phyloP scores from a whole-genome alignment of 768 basidiomycete genomes.

The Suillus tomentosus region DNA sequence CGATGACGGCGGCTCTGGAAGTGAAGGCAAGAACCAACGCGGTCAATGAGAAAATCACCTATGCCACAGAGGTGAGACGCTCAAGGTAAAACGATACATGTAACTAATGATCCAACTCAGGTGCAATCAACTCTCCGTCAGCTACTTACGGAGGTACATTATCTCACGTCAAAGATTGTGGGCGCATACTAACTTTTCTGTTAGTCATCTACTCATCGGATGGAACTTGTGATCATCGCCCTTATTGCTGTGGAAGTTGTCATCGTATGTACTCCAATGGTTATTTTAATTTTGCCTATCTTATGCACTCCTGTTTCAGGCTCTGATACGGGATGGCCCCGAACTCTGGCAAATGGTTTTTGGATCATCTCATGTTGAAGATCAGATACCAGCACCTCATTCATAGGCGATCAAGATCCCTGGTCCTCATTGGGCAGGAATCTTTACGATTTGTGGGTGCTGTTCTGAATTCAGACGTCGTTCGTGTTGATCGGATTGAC shows the following conservation, averaged over 20 bases:
- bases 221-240: constrained; percentile 94
- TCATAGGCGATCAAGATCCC: not conserved
- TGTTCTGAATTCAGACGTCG: not conserved
- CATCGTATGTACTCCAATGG: constrained; percentile 55
- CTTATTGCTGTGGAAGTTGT: constrained; percentile 96
- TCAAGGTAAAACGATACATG: not conserved
- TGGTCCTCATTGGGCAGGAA: not conserved
- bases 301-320: constrained; percentile 39
- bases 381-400: constrained; percentile 3
- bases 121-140: constrained; percentile 89
- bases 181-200: constrained; percentile 7
- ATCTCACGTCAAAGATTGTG: not conserved
- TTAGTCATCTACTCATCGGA: constrained; percentile 85
- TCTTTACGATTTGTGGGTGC: not conserved
- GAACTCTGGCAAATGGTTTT: constrained; percentile 65
- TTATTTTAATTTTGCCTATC: not conserved
- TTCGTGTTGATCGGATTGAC: not conserved
- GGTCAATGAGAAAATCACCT: constrained; percentile 91
- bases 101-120: constrained; percentile 33
- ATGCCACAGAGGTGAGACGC: constrained; percentile 70
- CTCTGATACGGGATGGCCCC: constrained; percentile 76
- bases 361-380: constrained; percentile 21
- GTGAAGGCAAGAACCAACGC: constrained; percentile 78
- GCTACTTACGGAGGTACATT: constrained; percentile 73
- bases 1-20: constrained; percentile 83